phyloP scores from a whole-genome alignment of 73 alveolate genomes.

The Uronychia setigera region DNA sequence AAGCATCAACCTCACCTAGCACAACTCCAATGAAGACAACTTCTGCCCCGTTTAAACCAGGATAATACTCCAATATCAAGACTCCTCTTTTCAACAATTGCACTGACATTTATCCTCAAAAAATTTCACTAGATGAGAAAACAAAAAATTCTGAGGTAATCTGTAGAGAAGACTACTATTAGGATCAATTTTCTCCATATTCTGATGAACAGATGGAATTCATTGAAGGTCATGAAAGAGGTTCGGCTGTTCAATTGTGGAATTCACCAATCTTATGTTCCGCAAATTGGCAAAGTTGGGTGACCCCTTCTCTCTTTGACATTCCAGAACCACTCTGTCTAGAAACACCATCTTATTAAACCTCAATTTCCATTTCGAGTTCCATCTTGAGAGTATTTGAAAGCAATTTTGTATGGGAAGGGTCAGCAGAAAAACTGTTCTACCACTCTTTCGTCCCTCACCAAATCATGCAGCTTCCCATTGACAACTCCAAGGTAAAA shows the following conservation, averaged over 20 bases:
- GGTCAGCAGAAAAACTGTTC: neutral
- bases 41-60: neutral
- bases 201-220: neutral
- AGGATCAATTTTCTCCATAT: neutral
- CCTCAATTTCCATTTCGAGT: neutral
- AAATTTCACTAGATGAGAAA: neutral
- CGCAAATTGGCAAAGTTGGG: neutral
- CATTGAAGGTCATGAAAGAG: neutral
- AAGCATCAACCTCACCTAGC: neutral
- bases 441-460: conserved; percentile 2
- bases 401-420: neutral
- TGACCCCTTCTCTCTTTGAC: neutral
- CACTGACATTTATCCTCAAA: neutral
- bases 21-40: neutral
- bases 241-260: neutral
- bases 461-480: neutral
- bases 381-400: neutral
- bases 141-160: neutral
- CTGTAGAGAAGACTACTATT: neutral
- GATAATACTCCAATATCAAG: neutral
- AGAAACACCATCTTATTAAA: neutral
- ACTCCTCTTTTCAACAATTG: neutral
- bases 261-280: neutral
- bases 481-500: neutral
- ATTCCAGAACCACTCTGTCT: neutral